Evolutionary conservation across 2,329 filamentous ascomycete species (phyloP).

Genomic region (Apiospora marii): DNA sequence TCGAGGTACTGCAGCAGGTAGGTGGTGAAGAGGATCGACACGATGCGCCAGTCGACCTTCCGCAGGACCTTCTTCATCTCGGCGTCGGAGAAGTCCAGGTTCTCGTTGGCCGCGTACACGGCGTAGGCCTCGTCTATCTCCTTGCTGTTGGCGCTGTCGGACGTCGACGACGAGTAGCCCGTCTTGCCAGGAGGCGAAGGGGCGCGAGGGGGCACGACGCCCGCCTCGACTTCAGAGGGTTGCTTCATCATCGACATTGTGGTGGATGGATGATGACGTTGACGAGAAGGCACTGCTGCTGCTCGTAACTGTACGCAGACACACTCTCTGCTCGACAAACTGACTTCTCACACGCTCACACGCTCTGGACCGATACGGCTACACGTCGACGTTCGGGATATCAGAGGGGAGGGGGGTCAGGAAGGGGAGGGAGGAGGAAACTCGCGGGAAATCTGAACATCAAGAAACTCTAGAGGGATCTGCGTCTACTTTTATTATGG

Average conservation of each 20-base stretch:
- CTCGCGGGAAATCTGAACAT: neutral
- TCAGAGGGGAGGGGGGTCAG: neutral
- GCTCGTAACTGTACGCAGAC: neutral
- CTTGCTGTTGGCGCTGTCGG: slow-evolving; percentile 21
- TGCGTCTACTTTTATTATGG: slow-evolving; percentile 15
- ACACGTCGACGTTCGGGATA: neutral
- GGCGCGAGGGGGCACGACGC: slow-evolving; percentile 1
- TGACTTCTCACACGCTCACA: neutral
- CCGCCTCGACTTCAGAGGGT: neutral
- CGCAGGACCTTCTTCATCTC: slow-evolving; percentile 42
- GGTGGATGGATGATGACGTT: neutral
- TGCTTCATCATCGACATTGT: neutral
- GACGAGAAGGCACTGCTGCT: neutral
- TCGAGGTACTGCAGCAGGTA: slow-evolving; percentile 46
- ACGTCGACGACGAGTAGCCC: slow-evolving; percentile 17
- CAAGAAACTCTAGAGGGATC: neutral
- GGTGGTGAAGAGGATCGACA: slow-evolving; percentile 42
- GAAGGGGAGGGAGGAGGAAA: neutral
- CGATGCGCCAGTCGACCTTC: slow-evolving; percentile 42
- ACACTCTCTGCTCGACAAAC: neutral
- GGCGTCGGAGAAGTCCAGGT: slow-evolving; percentile 35
- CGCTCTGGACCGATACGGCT: neutral
- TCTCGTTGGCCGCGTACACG: slow-evolving; percentile 38
- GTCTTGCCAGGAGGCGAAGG: neutral
- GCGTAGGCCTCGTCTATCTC: slow-evolving; percentile 44